Percentiles rank a stretch among this genome's conserved stretches.
These are phyloP conservation scores for Musa troglodytarum DNA, from an alignment of 176 grass and related monocot species.

Conservation along the genomic window DNA sequence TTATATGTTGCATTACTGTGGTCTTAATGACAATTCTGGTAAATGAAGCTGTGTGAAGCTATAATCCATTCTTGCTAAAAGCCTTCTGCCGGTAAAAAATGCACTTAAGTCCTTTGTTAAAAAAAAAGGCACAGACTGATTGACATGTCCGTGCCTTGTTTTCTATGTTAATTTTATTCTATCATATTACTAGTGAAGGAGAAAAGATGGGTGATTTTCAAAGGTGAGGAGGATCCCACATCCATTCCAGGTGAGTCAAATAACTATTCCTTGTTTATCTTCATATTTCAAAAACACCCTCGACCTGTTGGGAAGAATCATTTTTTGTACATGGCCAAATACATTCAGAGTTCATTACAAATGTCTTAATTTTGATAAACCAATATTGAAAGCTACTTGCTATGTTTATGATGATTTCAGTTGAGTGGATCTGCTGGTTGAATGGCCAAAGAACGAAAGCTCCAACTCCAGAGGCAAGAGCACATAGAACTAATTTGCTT, in stretches of 20 bases:
- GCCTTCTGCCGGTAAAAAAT: not conserved
- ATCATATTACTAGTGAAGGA: conserved; percentile 51
- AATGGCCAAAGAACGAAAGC: conserved; percentile 89
- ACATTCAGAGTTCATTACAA: not conserved
- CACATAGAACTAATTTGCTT: not conserved
- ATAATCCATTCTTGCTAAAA: not conserved
- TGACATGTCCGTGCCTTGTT: not conserved
- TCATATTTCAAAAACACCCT: not conserved
- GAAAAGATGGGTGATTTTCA: conserved; percentile 92
- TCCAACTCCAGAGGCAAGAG: conserved; percentile 61
- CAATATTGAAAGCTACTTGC: not conserved
- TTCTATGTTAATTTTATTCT: not conserved
- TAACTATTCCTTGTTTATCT: not conserved
- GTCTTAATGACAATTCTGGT: not conserved
- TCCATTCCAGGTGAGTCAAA: conserved; percentile 59
- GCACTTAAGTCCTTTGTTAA: not conserved
- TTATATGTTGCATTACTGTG: not conserved
- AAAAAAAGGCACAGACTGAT: not conserved
- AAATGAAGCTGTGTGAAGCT: not conserved
- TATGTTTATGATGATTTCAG: conserved; percentile 32
- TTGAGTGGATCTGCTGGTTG: conserved; percentile 99
- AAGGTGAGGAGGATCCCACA: conserved; percentile 68
- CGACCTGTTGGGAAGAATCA: not conserved
- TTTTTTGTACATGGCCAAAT: not conserved
- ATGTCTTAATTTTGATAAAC: conserved; percentile 3